phyloP scores from a whole-genome alignment of 2,329 filamentous ascomycete species.

The Colletotrichum phormii region DNA sequence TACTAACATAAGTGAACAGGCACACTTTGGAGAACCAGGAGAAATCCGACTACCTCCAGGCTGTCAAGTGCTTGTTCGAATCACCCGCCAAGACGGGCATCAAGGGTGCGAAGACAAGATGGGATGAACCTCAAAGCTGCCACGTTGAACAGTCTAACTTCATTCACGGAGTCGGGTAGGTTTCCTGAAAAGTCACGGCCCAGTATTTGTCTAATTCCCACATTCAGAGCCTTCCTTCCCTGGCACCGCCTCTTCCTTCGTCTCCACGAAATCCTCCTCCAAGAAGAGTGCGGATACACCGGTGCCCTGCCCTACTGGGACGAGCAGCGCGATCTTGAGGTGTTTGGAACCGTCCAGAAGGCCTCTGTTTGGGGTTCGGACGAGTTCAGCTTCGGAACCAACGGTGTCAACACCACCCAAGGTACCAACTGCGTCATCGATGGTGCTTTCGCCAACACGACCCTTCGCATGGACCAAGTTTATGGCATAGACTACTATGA shows the following conservation, averaged over 20 bases:
- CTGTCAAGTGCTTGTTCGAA: conserved; percentile 25
- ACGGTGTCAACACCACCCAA: conserved; percentile 36
- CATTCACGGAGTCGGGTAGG: conserved; percentile 33
- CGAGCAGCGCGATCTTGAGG: conserved; percentile 29
- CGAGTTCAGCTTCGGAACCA: conserved; percentile 46
- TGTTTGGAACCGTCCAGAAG: conserved; percentile 45
- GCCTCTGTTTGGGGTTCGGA: conserved; percentile 21
- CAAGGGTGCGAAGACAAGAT: conserved; percentile 15
- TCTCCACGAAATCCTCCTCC: conserved; percentile 46
- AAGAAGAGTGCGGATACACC: conserved; percentile 46
- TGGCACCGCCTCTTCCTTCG: conserved; percentile 49
- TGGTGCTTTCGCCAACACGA: conserved; percentile 40
- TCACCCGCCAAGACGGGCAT: conserved; percentile 24
- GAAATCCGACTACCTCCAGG: conserved; percentile 22
- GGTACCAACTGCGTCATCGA: conserved; percentile 37
- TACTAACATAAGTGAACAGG: not conserved
- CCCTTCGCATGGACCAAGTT: conserved; percentile 27
- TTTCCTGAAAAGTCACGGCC: not conserved
- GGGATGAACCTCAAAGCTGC: conserved; percentile 25
- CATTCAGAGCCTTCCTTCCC: conserved; percentile 44
- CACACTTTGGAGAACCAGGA: conserved; percentile 18
- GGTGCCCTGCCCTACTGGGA: conserved; percentile 44
- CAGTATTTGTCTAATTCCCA: too few relatives aligned
- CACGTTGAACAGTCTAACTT: conserved; percentile 29
- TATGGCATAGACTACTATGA: conserved; percentile 26